A percentile compares a stretch with the other conserved stretches of the same genome.
phyloP scores from a whole-genome alignment of 495 filamentous ascomycete genomes.

The Aspergillus wentii region DNA sequence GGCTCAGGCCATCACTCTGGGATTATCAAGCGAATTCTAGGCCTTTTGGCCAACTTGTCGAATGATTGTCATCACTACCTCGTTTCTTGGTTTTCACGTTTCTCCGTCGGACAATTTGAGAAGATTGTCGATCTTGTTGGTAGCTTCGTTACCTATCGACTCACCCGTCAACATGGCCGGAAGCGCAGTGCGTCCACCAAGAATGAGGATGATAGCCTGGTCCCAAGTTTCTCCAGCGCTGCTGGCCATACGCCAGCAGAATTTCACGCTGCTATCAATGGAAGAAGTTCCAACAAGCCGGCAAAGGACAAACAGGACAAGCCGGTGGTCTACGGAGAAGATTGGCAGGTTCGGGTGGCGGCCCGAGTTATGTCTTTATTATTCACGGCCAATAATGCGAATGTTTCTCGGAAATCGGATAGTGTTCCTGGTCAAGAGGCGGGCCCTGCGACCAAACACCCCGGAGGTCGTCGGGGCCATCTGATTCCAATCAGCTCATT shows the following conservation, averaged over 20 bases:
- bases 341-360: slow-evolving; percentile 87
- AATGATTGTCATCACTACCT: slow-evolving; percentile 75
- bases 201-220: slow-evolving; percentile 59
- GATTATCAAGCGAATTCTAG: slow-evolving; percentile 82
- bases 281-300: slow-evolving; percentile 44
- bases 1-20: slow-evolving; percentile 64
- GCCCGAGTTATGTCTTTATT: slow-evolving; percentile 77
- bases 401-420: slow-evolving; percentile 27
- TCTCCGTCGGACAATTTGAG: slow-evolving; percentile 63
- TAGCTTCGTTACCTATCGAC: slow-evolving; percentile 77
- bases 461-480: slow-evolving; percentile 51
- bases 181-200: slow-evolving; percentile 50
- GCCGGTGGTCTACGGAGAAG: slow-evolving; percentile 66
- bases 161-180: slow-evolving; percentile 68
- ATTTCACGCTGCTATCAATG: slow-evolving; percentile 74
- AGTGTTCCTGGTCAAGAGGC: slow-evolving; percentile 11
- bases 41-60: slow-evolving; percentile 70
- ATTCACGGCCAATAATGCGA: slow-evolving; percentile 75
- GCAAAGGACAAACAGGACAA: slow-evolving; percentile 39
- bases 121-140: slow-evolving; percentile 69
- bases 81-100: slow-evolving; percentile 80
- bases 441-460: slow-evolving; percentile 26
- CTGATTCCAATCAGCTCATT: slow-evolving; percentile 77
- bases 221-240: slow-evolving; percentile 63
- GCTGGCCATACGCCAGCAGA: slow-evolving; percentile 60